Base-by-base conservation (phyloP, 345 rosid species). In the Draba incana region DNA sequence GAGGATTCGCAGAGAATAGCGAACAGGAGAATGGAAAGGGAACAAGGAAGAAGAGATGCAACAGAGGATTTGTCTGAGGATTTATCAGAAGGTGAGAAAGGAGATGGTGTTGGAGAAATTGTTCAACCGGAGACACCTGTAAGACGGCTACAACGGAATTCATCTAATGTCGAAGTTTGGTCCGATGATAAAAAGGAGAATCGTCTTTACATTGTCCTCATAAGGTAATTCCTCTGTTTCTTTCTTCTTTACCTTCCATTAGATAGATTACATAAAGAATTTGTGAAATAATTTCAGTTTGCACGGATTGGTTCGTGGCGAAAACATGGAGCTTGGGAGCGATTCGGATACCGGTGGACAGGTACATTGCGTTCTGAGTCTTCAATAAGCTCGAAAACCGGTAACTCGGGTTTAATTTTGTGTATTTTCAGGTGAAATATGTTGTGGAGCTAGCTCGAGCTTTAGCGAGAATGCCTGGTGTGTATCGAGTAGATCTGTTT, bases 291-390 rank as follows among this genome's bases (percentile, higher is more conserved):
- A 10, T 61, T 31, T 62, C 80, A 93, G 98, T 69, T 82, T 93
- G 78, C 98, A 93, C 63, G 98, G 98, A 14, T 69, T 93, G 80
- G 92, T 93, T 56, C 97, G 97, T 47, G 97, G 96, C 53, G 98
- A 93, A 30, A 85, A 90, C 57, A 93, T 93, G 98, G 98, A 93
- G 83, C 98, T 93, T 62, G 98, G 98, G 58, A 81, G 98, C 31
- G 98, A 93, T 80, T 94, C 97, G 6, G 99, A 90, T 77, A 94
- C 99, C 1, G 99, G 99, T 43, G 97, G 97, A 71, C 99, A 94
- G 89, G 97, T 93, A 82, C 59, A 39, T 50, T 70, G 12, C 48
- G 30, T 54, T 54, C 12, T 5, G 49, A 38, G 61, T 31, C 42
- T 23, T 52, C 20, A 4, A 27, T 47, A 55, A 12, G 35, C 24